phyloP scores from a whole-genome alignment of 345 rosid genomes.

The Hibiscus syriacus region DNA sequence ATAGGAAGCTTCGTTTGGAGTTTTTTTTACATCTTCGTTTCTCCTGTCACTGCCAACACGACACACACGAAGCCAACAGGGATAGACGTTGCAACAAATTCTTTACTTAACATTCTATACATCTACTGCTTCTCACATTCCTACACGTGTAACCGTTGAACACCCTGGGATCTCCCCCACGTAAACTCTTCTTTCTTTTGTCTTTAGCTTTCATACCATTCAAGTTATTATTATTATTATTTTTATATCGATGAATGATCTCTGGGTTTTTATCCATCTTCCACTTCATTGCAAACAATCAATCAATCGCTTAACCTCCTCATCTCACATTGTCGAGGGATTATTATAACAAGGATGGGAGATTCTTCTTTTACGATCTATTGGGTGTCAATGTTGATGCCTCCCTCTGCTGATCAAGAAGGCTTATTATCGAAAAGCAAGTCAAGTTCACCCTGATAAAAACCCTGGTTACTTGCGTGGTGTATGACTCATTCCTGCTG shows the following conservation, averaged over 20 bases:
- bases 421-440: constrained; percentile 87
- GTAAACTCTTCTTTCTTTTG: not conserved
- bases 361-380: constrained; percentile 60
- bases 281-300: not conserved
- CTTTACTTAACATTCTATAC: too few relatives aligned
- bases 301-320: not conserved
- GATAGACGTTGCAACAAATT: not conserved
- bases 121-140: too few relatives aligned
- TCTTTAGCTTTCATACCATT: not conserved
- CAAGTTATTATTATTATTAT: too few relatives aligned
- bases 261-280: constrained; percentile 6
- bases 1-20: too few relatives aligned
- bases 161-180: not conserved
- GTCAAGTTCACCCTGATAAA: constrained; percentile 92
- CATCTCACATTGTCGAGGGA: not conserved
- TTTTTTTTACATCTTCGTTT: too few relatives aligned
- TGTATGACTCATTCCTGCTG: too few relatives aligned
- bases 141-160: not conserved
- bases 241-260: not conserved
- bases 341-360: constrained; percentile 40
- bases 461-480: too few relatives aligned
- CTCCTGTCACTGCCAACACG: too few relatives aligned
- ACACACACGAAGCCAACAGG: too few relatives aligned
- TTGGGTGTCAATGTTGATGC: constrained; percentile 72
- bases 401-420: constrained; percentile 67